Conservation (phyloP, 257 asterid genomes). For the Echium plantagineum region DNA sequence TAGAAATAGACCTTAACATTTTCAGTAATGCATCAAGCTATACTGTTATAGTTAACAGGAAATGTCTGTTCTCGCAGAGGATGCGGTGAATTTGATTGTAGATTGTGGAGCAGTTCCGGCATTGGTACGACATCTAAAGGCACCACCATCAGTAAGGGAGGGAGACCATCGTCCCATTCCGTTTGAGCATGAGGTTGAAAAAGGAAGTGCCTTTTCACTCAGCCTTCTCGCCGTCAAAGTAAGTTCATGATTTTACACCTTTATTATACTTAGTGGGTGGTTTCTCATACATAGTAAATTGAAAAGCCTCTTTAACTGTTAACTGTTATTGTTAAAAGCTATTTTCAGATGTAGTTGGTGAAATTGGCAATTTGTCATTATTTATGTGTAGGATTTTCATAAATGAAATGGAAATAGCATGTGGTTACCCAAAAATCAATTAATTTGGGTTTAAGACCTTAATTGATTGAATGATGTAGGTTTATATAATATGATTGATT, state of each 20-base stretch:
- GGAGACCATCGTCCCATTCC: slow-evolving; percentile 34
- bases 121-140: slow-evolving; percentile 67
- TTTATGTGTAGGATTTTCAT: background rate
- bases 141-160: slow-evolving; percentile 41
- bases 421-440: background rate
- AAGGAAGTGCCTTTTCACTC: slow-evolving; percentile 94
- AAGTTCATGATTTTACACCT: slow-evolving; percentile 12
- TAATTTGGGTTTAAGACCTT: background rate
- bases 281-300: too few species aligned
- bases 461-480: background rate
- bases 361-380: background rate
- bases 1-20: background rate
- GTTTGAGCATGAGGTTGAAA: slow-evolving; percentile 88
- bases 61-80: slow-evolving; percentile 55
- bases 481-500: too few species aligned
- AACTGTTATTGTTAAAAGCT: background rate
- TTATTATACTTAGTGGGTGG: background rate
- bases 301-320: background rate
- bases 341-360: background rate
- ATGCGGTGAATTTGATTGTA: slow-evolving; percentile 67
- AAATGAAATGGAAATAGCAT: background rate
- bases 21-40: slow-evolving; percentile 9
- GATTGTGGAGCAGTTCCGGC: slow-evolving; percentile 89
- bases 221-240: slow-evolving; percentile 95
- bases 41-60: slow-evolving; percentile 15